Evolutionary conservation across 2,329 filamentous ascomycete genomes (phyloP).

Genomic region (Ploettnerulaceae sp.): DNA sequence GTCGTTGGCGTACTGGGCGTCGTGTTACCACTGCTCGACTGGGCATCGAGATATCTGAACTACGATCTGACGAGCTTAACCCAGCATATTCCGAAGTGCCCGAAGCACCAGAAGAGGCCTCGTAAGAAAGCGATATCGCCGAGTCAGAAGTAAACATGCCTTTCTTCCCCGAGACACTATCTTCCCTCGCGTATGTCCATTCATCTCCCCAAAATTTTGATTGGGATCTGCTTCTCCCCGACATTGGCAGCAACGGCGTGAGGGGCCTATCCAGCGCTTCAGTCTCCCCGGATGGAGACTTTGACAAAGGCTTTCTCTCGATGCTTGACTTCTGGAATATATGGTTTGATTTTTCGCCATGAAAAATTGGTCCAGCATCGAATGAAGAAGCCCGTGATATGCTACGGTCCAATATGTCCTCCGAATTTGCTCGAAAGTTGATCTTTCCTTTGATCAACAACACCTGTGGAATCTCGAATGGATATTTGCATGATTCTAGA

Average conservation of each 20-base stretch:
- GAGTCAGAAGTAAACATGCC: slow-evolving; percentile 19
- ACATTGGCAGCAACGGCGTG: slow-evolving; percentile 14
- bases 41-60: slow-evolving; percentile 13
- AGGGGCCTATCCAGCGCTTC: slow-evolving; percentile 14
- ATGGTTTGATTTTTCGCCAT: slow-evolving; percentile 7
- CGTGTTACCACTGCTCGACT: slow-evolving; percentile 3
- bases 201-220: slow-evolving; percentile 21
- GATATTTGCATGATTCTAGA: slow-evolving; percentile 27
- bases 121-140: slow-evolving; percentile 21
- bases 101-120: slow-evolving; percentile 9
- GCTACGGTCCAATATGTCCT: slow-evolving; percentile 23
- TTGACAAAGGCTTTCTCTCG: slow-evolving; percentile 19
- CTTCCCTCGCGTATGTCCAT: slow-evolving; percentile 21
- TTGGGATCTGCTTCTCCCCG: not conserved
- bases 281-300: slow-evolving; percentile 8
- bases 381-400: slow-evolving; percentile 17
- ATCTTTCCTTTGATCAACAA: slow-evolving; percentile 12
- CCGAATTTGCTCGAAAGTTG: slow-evolving; percentile 18
- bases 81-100: slow-evolving; percentile 11
- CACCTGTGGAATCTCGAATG: slow-evolving; percentile 20
- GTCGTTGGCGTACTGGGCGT: slow-evolving; percentile 4
- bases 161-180: slow-evolving; percentile 10
- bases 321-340: slow-evolving; percentile 9
- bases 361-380: not conserved
- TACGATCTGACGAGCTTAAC: slow-evolving; percentile 17